Evolutionary conservation across 257 asterid species (phyloP).

Genomic region (Solanum ossicruentum): DNA sequence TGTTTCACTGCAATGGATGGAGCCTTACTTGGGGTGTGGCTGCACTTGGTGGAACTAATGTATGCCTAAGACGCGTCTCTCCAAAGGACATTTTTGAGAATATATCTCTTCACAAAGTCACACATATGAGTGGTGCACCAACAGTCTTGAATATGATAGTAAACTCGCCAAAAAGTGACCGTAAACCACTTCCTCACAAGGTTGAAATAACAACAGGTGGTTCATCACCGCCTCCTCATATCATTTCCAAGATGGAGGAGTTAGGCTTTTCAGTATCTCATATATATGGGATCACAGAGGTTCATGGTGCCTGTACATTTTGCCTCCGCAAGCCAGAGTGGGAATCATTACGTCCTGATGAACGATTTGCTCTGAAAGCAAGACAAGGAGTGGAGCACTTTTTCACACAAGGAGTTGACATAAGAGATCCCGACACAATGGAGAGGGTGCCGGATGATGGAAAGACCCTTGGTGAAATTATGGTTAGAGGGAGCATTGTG

Average conservation of each 20-base stretch:
- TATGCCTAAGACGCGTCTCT: constrained; percentile 16
- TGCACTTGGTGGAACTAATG: constrained; percentile 20
- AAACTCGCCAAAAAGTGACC: too few species aligned
- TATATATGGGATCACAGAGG: too few species aligned
- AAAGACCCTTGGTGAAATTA: constrained; percentile 14
- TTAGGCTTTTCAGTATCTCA: too few species aligned
- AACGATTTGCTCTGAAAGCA: constrained; percentile 6
- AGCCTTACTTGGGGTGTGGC: constrained; percentile 22
- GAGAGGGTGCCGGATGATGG: constrained; percentile 18
- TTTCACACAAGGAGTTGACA: constrained; percentile 11
- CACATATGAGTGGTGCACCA: too few species aligned
- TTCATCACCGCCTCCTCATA: too few species aligned
- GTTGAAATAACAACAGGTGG: too few species aligned
- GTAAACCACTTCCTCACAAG: too few species aligned
- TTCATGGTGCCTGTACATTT: too few species aligned
- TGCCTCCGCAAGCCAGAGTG: constrained; percentile 9
- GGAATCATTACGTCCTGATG: constrained; percentile 9
- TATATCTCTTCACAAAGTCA: too few species aligned
- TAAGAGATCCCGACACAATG: constrained; percentile 7
- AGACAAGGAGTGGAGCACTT: constrained; percentile 22
- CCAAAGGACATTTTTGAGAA: neutral
- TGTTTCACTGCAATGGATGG: constrained; percentile 27
- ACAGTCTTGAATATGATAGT: too few species aligned
- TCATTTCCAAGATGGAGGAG: too few species aligned
- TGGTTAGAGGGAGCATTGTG: constrained; percentile 25